phyloP scores from a whole-genome alignment of 306 rosid species.

The Pyrus betulifolia region DNA sequence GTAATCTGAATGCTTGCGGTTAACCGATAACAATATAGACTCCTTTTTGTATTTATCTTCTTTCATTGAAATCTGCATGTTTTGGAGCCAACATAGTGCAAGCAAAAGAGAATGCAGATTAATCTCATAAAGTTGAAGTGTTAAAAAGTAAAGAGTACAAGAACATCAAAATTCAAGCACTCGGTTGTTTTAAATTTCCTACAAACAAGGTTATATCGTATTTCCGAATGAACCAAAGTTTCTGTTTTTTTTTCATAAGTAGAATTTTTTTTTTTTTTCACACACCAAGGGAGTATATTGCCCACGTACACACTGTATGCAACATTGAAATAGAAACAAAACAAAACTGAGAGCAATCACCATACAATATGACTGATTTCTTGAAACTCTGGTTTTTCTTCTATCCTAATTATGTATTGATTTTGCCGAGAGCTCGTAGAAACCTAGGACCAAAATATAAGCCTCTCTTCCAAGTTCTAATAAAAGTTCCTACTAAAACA shows the following conservation, averaged over 20 bases:
- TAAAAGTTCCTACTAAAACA: not conserved
- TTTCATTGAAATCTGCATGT: constrained; percentile 61
- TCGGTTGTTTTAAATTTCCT: not conserved
- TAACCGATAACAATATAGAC: constrained; percentile 43
- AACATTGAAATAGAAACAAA: not conserved
- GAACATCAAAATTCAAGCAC: not conserved
- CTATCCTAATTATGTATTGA: not conserved
- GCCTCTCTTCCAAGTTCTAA: not conserved
- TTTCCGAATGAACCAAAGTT: not conserved
- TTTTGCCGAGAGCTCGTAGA: not conserved
- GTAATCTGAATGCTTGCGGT: constrained; percentile 65
- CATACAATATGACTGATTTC: not conserved
- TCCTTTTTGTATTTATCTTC: constrained; percentile 92
- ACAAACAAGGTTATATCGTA: not conserved
- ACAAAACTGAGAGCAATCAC: not conserved
- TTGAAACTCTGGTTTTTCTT: too few species aligned
- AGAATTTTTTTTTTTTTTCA: not conserved
- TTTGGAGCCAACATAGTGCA: constrained; percentile 6
- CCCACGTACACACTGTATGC: too few species aligned
- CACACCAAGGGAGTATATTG: not conserved
- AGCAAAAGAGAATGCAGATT: not conserved
- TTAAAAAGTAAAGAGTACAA: not conserved
- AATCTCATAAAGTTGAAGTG: not conserved
- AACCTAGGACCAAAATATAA: not conserved
- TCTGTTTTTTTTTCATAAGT: not conserved